Evolutionary conservation across 202 grass and related monocot genomes (phyloP).

Genomic region (Panicum virgatum): DNA sequence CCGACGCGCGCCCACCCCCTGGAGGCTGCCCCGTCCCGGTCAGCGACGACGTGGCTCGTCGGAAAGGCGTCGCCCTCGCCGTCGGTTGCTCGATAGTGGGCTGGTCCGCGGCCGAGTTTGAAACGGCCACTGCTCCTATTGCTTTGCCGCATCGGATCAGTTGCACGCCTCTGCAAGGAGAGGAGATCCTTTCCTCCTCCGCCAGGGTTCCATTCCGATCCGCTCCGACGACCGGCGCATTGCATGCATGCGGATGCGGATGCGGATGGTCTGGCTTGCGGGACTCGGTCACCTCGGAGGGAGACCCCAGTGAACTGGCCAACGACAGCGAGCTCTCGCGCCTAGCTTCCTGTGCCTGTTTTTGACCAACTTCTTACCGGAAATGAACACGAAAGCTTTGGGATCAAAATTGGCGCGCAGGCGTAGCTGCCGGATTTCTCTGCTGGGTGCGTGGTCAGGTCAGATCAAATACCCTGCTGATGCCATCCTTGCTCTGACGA

Average conservation of each 20-base stretch:
- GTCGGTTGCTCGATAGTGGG: conserved; percentile 26
- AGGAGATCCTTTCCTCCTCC: conserved; percentile 40
- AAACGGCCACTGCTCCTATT: conserved; percentile 29
- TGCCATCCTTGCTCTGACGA: neutral
- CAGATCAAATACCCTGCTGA: conserved; percentile 31
- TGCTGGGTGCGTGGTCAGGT: neutral
- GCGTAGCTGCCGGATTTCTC: neutral
- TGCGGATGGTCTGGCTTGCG: conserved; percentile 39
- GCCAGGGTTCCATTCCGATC: neutral
- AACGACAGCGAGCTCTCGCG: neutral
- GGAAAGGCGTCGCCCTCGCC: conserved; percentile 4
- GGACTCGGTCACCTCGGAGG: conserved; percentile 44
- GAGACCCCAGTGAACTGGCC: neutral
- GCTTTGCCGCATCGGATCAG: neutral
- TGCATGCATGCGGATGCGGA: no score
- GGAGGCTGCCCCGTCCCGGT: no score
- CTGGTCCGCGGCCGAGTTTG: conserved; percentile 47
- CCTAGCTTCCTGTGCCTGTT: conserved; percentile 35
- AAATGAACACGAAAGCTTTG: neutral
- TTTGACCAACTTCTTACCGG: conserved; percentile 49
- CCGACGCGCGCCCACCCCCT: conserved; percentile 42
- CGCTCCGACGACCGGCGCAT: neutral
- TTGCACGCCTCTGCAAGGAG: conserved; percentile 33
- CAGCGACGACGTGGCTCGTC: conserved; percentile 35
- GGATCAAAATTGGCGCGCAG: neutral